Conservation (phyloP, 1,139 yeast species). For the Schwanniomyces etchellsii region DNA sequence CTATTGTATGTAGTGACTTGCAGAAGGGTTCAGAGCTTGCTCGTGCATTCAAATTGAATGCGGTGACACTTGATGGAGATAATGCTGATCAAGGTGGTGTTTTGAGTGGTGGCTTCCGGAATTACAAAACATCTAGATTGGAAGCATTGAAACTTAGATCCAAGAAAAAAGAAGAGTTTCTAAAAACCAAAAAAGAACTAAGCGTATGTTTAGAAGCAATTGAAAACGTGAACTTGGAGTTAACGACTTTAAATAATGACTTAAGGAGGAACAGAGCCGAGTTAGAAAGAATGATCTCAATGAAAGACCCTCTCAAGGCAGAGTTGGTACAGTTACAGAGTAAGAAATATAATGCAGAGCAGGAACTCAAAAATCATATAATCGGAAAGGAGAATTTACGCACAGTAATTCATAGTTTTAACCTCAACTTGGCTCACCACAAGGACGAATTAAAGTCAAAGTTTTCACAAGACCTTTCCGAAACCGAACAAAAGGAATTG, state of each 20-base stretch:
- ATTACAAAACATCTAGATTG: slow-evolving; percentile 59
- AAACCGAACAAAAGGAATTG: slow-evolving; percentile 33
- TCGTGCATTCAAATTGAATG: slow-evolving; percentile 54
- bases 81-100: slow-evolving; percentile 80
- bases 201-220: slow-evolving; percentile 16
- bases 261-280: slow-evolving; percentile 40
- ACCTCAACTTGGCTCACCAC: slow-evolving; percentile 31
- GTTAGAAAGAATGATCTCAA: slow-evolving; percentile 25
- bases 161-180: slow-evolving; percentile 45
- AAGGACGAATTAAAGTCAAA: slow-evolving; percentile 47
- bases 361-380: slow-evolving; percentile 30
- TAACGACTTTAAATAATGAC: slow-evolving; percentile 32
- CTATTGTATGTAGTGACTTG: slow-evolving; percentile 71
- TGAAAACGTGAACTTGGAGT: slow-evolving; percentile 19
- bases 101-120: slow-evolving; percentile 85
- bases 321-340: slow-evolving; percentile 37
- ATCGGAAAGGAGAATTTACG: slow-evolving; percentile 16
- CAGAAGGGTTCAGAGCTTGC: slow-evolving; percentile 69
- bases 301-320: slow-evolving; percentile 40
- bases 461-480: slow-evolving; percentile 50
- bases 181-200: slow-evolving; percentile 26
- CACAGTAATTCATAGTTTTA: slow-evolving; percentile 20
- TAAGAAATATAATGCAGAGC: slow-evolving; percentile 36
- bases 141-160: slow-evolving; percentile 60
- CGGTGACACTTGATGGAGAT: slow-evolving; percentile 91